phyloP scores from a whole-genome alignment of 257 asterid genomes.

The Datura wrightii region DNA sequence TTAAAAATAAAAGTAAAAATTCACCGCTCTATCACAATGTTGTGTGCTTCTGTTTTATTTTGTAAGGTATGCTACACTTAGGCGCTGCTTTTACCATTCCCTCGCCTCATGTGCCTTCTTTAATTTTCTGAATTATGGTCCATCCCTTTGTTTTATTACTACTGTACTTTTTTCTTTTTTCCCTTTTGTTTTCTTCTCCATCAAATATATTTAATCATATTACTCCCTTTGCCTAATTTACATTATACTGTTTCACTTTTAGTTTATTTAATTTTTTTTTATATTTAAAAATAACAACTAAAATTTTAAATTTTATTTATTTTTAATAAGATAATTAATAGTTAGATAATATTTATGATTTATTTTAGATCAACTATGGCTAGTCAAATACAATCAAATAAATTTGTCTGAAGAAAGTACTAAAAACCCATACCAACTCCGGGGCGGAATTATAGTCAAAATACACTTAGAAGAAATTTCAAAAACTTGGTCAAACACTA shows the following conservation, averaged over 20 bases:
- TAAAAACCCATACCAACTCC: too few species aligned
- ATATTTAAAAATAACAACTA: neutral
- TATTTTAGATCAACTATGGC: neutral
- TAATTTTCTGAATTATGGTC: neutral
- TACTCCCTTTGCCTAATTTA: neutral
- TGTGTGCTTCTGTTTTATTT: too few species aligned
- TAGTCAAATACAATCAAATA: neutral
- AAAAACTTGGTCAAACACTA: too few species aligned
- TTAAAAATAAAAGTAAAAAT: too few species aligned
- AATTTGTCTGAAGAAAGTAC: neutral
- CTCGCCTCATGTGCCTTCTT: neutral
- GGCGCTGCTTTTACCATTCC: neutral
- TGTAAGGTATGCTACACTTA: neutral
- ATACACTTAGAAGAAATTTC: neutral
- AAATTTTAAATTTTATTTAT: neutral
- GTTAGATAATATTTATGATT: neutral
- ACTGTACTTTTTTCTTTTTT: too few species aligned
- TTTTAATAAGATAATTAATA: neutral
- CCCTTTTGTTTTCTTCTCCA: neutral
- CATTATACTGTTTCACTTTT: neutral
- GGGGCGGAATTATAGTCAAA: too few species aligned
- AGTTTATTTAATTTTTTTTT: constrained; percentile 55
- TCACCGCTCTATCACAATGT: too few species aligned
- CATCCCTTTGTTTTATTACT: neutral
- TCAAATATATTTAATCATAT: neutral